Base-by-base conservation (phyloP, 176 grass and related monocot genomes). In the Phoenix roebelenii region DNA sequence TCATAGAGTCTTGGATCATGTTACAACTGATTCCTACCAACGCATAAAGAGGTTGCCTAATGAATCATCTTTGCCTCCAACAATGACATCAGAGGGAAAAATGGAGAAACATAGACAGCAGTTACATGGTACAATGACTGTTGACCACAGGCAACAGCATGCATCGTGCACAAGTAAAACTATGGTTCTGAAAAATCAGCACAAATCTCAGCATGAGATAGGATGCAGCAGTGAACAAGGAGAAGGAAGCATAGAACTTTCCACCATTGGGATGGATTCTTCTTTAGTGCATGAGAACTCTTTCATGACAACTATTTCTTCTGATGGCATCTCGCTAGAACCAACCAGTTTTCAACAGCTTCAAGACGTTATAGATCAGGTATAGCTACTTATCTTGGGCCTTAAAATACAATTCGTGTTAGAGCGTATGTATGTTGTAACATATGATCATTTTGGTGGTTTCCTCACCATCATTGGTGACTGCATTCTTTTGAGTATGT, bases 361-460 rank as follows among this genome's bases (percentile, higher is more conserved):
- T 64, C 83, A 84, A 64, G 71, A 82, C 77, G 83, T 85, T 71
- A 85, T 90, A 71, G 77, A 72, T 82, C 86, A 90, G 91, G 91
- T 96, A 72, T 58, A 67, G 52, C 58, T 29, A 28, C 3, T 74
- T 63, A 63, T 23, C 17, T 71, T 44, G 35, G 35, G 58, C 15
- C 58, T 22, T 3, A 50, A 7, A 44, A 22, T 12, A 12, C 35
- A 44, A 44, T 35, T 35, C 5, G 35, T 44, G 35, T 44, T 14
- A 44, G 35, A 44, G 35, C 14, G 35, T 10, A 35, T 44, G 3
- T 44, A 44, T 44, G 35, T 44, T 10, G 2, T 44, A 44, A 44
- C 10, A 12, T 44, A 14, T 44, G 35, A 44, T 44, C 35, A 44
- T 44, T 44, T 44, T 44, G 35, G 2, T 44, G 7, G 35, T 44